Evolutionary conservation across 1,139 yeast genomes (phyloP).

Genomic region (Sugiyamaella neomexicana): DNA sequence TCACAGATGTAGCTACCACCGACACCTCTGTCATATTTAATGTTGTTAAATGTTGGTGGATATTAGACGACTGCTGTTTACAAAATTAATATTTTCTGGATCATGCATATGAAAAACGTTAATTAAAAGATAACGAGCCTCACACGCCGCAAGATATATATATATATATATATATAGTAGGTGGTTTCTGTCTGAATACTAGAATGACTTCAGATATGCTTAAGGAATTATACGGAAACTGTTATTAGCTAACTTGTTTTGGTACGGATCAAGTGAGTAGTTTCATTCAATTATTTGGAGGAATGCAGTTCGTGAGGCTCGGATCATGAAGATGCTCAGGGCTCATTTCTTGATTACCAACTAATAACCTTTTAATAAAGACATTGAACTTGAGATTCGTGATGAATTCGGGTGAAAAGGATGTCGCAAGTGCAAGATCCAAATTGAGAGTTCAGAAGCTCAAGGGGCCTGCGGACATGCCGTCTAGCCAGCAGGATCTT

Average conservation of each 20-base stretch:
- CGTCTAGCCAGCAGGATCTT: constrained; percentile 13
- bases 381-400: too few relatives aligned
- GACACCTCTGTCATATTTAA: background rate
- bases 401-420: background rate
- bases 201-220: too few relatives aligned
- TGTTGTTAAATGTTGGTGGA: background rate
- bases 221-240: too few relatives aligned
- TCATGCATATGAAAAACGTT: constrained; percentile 1
- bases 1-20: constrained; percentile 20
- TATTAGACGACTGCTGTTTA: background rate
- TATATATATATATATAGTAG: too few relatives aligned
- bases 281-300: too few relatives aligned
- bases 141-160: background rate
- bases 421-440: background rate
- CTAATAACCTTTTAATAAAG: too few relatives aligned
- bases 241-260: too few relatives aligned
- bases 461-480: background rate
- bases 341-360: background rate
- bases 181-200: too few relatives aligned
- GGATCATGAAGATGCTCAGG: background rate
- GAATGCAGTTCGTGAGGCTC: background rate
- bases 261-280: too few relatives aligned
- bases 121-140: constrained; percentile 1
- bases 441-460: constrained; percentile 7
- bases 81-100: background rate